Base-by-base conservation (phyloP, 2,329 filamentous ascomycete species). In the Paraphoma sp. region DNA sequence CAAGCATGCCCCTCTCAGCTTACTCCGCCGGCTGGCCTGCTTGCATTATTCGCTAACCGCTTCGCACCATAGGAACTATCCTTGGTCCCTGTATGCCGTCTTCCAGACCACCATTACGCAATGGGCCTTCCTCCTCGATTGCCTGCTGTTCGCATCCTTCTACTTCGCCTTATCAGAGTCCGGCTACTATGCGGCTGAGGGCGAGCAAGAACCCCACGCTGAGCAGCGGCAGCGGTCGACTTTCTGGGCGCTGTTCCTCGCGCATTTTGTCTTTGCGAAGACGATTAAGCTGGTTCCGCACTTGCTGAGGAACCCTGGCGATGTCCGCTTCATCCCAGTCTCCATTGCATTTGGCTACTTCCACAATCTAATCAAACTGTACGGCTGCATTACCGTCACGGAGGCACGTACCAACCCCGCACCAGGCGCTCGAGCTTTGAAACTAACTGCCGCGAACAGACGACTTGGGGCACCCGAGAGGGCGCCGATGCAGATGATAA, bases 51-150 rank as follows among this genome's bases (percentile, higher is more conserved):
- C 57, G 65, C 68, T 74, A 70, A 73, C 63, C 33, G 55, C 56
- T 57, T 57, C 60, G 51, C 55, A 55, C 63, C 42, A 66, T 60
- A 97, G 93, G 69, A 91, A 91, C 72, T 94, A 97, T 76, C 89
- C 87, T 47, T 98, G 93, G 93, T 96, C 90, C 78, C 91, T 92
- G 11, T 98, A 97, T 76, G 92, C 94, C 48, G 87, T 97, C 58
- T 91, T 97, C 79, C 82, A 97, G 72, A 95, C 94, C 28, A 98
- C 94, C 14, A 89, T 97, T 72, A 96, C 92, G 44, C 95, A 93
- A 40, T 88, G 96, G 71, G 92, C 93, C 30, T 87, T 97, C 60
- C 76, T 89, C 46, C 85, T 91, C 65, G 94, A 98, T 77, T 84
- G 89, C 56, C 48, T 69, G 45, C 63, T 76, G 41, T 64, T 71